phyloP scores from a whole-genome alignment of 2,329 filamentous ascomycete genomes.

The Akanthomyces dipterigenus region DNA sequence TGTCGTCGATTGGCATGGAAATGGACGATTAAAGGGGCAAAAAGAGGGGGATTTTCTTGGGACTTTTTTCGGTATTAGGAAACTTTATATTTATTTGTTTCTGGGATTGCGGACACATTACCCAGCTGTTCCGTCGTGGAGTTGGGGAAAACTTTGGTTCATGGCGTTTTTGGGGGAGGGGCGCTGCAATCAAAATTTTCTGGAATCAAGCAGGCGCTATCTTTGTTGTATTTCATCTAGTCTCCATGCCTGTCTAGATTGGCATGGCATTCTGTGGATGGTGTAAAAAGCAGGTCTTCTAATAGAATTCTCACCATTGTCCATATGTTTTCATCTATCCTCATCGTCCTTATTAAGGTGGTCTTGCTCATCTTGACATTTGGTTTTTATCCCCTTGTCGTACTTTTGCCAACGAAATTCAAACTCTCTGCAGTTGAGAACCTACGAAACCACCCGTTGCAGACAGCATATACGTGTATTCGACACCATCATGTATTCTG shows the following conservation, averaged over 20 bases:
- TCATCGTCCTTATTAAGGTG: neutral
- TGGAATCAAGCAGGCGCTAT: neutral
- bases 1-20: slow-evolving; percentile 36
- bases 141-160: neutral
- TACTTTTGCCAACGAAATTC: too few relatives aligned
- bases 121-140: neutral
- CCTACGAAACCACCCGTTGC: too few relatives aligned
- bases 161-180: neutral
- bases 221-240: neutral
- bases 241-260: neutral
- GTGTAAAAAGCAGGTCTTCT: neutral
- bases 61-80: neutral
- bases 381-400: neutral
- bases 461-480: too few relatives aligned
- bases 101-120: neutral
- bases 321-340: neutral
- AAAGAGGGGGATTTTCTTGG: neutral
- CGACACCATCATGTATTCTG: neutral
- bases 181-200: neutral
- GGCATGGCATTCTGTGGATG: neutral
- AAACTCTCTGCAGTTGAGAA: too few relatives aligned
- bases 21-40: slow-evolving; percentile 24
- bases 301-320: neutral
- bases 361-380: too few relatives aligned
- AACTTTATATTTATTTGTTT: too few relatives aligned